phyloP scores from a whole-genome alignment of 768 basidiomycete genomes.

The Glaciozyma martinii region DNA sequence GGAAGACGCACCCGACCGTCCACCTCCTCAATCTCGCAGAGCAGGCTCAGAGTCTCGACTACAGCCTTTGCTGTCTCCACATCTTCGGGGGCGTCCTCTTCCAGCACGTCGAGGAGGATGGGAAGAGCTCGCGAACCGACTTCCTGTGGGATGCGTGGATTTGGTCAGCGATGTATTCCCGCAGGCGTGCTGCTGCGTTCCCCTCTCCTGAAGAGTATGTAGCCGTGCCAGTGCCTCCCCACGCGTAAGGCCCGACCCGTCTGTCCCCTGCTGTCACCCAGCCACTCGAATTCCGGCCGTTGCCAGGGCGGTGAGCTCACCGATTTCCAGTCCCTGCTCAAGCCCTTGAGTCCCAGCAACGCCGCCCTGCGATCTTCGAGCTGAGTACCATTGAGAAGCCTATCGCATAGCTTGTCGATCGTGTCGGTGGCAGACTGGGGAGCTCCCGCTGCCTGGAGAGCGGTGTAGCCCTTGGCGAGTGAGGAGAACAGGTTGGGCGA shows the following conservation, averaged over 20 bases:
- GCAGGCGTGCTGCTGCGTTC: background rate
- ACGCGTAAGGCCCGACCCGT: too few relatives aligned
- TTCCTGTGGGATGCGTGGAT: constrained; percentile 44
- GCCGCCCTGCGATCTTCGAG: constrained; percentile 87
- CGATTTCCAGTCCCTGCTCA: constrained; percentile 78
- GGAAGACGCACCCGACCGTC: constrained; percentile 27
- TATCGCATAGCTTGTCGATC: constrained; percentile 75
- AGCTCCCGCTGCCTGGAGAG: constrained; percentile 35
- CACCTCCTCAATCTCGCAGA: constrained; percentile 63
- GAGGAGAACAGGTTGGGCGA: background rate
- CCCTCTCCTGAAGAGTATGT: too few relatives aligned
- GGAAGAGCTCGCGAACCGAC: constrained; percentile 69
- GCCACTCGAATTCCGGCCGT: background rate
- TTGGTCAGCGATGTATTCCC: background rate
- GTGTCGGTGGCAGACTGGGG: constrained; percentile 78
- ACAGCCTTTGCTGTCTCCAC: constrained; percentile 85
- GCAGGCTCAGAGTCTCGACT: constrained; percentile 72
- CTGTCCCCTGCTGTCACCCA: background rate
- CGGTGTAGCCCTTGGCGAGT: constrained; percentile 34
- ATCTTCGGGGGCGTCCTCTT: constrained; percentile 83
- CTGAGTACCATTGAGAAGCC: constrained; percentile 78
- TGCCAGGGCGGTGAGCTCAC: constrained; percentile 30
- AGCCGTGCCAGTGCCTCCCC: too few relatives aligned
- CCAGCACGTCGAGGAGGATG: constrained; percentile 68
- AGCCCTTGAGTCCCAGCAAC: constrained; percentile 85